These are phyloP conservation scores for Przewalskia tangutica DNA, from an alignment of 257 asterid species.

Conservation along the genomic window DNA sequence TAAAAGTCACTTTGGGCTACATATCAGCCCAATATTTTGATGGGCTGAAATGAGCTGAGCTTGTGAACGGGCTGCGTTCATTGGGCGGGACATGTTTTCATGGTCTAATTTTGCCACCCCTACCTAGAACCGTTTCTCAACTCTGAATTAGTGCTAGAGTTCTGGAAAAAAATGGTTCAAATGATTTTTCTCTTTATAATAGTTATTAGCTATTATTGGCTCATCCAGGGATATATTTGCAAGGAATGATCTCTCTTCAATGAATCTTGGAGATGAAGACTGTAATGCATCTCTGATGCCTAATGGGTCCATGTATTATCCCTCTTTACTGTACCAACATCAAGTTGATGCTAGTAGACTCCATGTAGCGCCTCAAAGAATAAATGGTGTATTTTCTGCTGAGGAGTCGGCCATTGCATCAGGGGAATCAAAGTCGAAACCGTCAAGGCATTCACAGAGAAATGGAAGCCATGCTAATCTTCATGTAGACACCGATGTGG, in stretches of 20 bases:
- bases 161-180: neutral
- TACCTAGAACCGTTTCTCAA: neutral
- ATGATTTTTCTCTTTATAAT: neutral
- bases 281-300: conserved; percentile 29
- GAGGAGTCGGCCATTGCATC: conserved; percentile 23
- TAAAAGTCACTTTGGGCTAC: too few relatives aligned
- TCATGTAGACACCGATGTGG: conserved; percentile 11
- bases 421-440: conserved; percentile 25
- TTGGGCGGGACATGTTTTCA: too few relatives aligned
- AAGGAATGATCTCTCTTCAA: conserved; percentile 33
- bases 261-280: conserved; percentile 31
- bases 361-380: conserved; percentile 36
- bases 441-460: conserved; percentile 23
- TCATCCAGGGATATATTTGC: conserved; percentile 48
- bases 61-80: too few relatives aligned
- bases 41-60: too few relatives aligned
- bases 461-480: conserved; percentile 28
- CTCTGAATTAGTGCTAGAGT: neutral
- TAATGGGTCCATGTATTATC: conserved; percentile 43
- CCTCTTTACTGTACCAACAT: conserved; percentile 49
- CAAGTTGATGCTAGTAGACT: conserved; percentile 55
- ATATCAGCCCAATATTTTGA: too few relatives aligned
- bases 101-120: too few relatives aligned
- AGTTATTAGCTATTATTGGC: conserved; percentile 10
- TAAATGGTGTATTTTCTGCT: conserved; percentile 20